These are phyloP conservation scores for Trichophyton rubrum DNA, from an alignment of 2,329 filamentous ascomycete genomes.

Conservation along the genomic window DNA sequence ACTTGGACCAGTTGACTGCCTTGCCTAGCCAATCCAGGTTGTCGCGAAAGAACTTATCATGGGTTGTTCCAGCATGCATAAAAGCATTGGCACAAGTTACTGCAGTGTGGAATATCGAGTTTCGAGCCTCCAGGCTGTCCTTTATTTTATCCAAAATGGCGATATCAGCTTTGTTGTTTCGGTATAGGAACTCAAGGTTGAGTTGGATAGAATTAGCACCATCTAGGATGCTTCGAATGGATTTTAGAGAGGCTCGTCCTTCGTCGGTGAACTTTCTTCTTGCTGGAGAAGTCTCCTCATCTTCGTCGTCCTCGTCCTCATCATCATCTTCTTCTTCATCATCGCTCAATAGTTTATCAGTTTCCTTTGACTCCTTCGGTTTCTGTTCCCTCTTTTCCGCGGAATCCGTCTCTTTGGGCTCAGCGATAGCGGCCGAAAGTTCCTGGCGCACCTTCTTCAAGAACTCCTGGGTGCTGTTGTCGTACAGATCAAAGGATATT, in stretches of 20 bases:
- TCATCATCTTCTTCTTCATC: constrained; percentile 23
- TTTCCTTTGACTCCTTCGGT: constrained; percentile 47
- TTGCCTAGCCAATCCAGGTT: constrained; percentile 97
- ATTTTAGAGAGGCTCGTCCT: constrained; percentile 43
- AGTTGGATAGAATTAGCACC: constrained; percentile 89
- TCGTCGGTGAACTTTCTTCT: constrained; percentile 34
- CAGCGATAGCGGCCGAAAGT: constrained; percentile 47
- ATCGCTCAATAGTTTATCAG: constrained; percentile 32
- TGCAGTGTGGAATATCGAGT: constrained; percentile 96
- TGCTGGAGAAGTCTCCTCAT: constrained; percentile 39
- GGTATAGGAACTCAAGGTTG: constrained; percentile 90
- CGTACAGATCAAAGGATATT: constrained; percentile 94
- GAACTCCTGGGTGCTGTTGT: constrained; percentile 97
- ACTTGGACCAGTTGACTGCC: constrained; percentile 99
- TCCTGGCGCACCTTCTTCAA: constrained; percentile 76
- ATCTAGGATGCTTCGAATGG: constrained; percentile 54
- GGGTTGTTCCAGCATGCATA: constrained; percentile 97
- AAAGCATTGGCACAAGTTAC: constrained; percentile 97
- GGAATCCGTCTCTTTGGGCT: constrained; percentile 28
- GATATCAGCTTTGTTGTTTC: constrained; percentile 86
- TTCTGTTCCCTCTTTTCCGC: constrained; percentile 43
- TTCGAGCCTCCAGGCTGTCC: constrained; percentile 86
- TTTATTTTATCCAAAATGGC: constrained; percentile 91
- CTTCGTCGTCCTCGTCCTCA: constrained; percentile 30
- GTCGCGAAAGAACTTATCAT: constrained; percentile 96